These are phyloP conservation scores for Amyloporia xantha DNA, from an alignment of 768 basidiomycete genomes.

Conservation along the genomic window DNA sequence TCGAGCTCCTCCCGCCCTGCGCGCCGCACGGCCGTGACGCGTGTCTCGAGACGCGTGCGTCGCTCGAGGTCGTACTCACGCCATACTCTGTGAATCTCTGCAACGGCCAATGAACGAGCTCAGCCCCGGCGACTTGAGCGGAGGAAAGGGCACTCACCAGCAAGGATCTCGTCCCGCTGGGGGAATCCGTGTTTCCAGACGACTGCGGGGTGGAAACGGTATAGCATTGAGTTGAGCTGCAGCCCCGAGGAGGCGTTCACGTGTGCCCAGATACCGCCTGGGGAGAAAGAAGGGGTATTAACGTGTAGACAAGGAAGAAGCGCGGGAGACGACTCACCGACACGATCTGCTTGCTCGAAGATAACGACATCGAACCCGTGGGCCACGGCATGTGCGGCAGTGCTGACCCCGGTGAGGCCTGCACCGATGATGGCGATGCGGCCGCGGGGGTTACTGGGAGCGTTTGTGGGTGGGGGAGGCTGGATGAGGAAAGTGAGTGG, in stretches of 20 bases:
- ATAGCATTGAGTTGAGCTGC: slow-evolving; percentile 44
- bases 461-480: slow-evolving; percentile 14
- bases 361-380: slow-evolving; percentile 50
- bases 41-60: slow-evolving; percentile 39
- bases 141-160: slow-evolving; percentile 22
- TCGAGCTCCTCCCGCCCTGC: slow-evolving; percentile 13
- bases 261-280: slow-evolving; percentile 45
- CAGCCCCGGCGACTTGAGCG: not conserved
- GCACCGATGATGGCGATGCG: slow-evolving; percentile 46
- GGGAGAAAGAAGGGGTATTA: not conserved
- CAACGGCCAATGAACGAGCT: not conserved
- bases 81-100: slow-evolving; percentile 31
- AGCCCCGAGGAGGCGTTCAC: slow-evolving; percentile 46
- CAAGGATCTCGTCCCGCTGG: slow-evolving; percentile 42
- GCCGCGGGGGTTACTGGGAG: slow-evolving; percentile 29
- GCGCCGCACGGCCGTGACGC: slow-evolving; percentile 32
- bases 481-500: not conserved
- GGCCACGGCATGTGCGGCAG: slow-evolving; percentile 43
- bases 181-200: slow-evolving; percentile 42
- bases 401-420: slow-evolving; percentile 46
- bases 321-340: slow-evolving; percentile 17
- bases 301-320: not conserved
- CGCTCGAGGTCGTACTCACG: slow-evolving; percentile 41
- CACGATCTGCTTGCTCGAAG: slow-evolving; percentile 29
- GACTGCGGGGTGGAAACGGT: slow-evolving; percentile 43